Base-by-base conservation (phyloP, 2,329 filamentous ascomycete genomes). In the Fusarium sp. region DNA sequence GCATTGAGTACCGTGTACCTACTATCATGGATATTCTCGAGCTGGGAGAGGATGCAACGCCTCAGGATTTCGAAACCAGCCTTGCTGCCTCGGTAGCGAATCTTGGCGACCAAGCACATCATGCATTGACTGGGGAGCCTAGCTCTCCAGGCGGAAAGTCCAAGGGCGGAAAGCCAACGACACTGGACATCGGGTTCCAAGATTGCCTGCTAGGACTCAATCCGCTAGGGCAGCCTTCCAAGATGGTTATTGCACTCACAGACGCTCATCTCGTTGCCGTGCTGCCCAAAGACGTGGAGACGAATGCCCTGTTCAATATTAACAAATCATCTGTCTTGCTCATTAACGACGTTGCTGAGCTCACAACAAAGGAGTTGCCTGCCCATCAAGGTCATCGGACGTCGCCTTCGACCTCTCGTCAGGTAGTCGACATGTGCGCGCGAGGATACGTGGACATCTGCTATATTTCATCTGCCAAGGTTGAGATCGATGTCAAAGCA, bases 151-250 rank as follows among this genome's bases (percentile, higher is more conserved):
- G 55, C 8, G 68, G 69, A 33, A 57, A 70, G 35, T 53, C 63
- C 71, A 70, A 73, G 66, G 70, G 71, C 10, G 66, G 73, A 2
- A 88, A 88, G 67, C 84, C 88, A 1, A 82, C 90, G 41, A 85
- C 84, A 14, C 76, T 96, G 45, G 88, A 93, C 66, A 66, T 98
- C n/a, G 82, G 88, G 8, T 80, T 98, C 55, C 84, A 87, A 62
- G 92, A 97, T 72, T 96, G 92, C 62, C 82, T 93, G 9, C 66
- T 98, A 41, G 93, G 93, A 0, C 78, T 99, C 8, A 96, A 96
- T 68, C 95, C 95, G 6, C 82, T 92, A 2, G 86, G 87, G 2
- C 78, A 90, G 7, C 74, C 84, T 4, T 92, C 93, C 0, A 97
- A 95, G 74, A 84, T 91, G 48, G 79, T 93, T 1, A 76, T 97